phyloP scores from a whole-genome alignment of 2,329 filamentous ascomycete genomes.

The Fusarium brevicatenulatum region DNA sequence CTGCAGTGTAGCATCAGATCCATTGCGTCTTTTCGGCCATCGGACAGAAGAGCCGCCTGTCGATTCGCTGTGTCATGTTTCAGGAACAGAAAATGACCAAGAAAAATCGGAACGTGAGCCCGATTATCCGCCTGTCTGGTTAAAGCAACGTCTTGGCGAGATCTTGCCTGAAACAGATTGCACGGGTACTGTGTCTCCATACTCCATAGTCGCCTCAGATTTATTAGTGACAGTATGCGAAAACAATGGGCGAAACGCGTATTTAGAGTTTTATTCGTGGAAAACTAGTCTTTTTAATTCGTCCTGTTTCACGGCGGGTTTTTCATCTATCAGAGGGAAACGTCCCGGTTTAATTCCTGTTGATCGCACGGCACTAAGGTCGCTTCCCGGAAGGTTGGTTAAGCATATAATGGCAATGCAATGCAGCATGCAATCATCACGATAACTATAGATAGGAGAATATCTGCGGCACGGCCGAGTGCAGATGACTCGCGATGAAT shows the following conservation, averaged over 20 bases:
- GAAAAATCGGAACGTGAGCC: conserved; percentile 8
- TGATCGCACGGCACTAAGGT: not conserved
- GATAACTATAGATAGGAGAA: not conserved
- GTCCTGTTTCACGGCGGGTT: conserved; percentile 4
- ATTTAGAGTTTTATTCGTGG: conserved; percentile 7
- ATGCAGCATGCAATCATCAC: not conserved
- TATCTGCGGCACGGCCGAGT: conserved; percentile 1
- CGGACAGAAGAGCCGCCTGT: conserved; percentile 25
- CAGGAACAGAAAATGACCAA: conserved; percentile 8
- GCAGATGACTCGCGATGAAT: not conserved
- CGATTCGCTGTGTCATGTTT: conserved; percentile 19
- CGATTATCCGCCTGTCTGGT: conserved; percentile 9
- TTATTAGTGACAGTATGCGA: not conserved
- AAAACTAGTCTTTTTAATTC: not conserved
- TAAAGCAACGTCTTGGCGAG: conserved; percentile 11
- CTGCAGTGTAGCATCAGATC: not conserved
- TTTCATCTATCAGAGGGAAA: conserved; percentile 1
- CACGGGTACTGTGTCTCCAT: not conserved
- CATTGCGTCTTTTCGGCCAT: not conserved
- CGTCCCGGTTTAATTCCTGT: not conserved
- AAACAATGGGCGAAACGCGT: not conserved
- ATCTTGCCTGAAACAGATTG: conserved; percentile 13
- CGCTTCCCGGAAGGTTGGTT: not conserved
- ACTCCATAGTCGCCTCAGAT: conserved; percentile 5
- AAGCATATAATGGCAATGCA: conserved; percentile 12